Evolutionary conservation across 1,139 yeast species (phyloP), one percentile per base, ranked within the genome.

Genomic region (Hyphopichia fennica): DNA sequence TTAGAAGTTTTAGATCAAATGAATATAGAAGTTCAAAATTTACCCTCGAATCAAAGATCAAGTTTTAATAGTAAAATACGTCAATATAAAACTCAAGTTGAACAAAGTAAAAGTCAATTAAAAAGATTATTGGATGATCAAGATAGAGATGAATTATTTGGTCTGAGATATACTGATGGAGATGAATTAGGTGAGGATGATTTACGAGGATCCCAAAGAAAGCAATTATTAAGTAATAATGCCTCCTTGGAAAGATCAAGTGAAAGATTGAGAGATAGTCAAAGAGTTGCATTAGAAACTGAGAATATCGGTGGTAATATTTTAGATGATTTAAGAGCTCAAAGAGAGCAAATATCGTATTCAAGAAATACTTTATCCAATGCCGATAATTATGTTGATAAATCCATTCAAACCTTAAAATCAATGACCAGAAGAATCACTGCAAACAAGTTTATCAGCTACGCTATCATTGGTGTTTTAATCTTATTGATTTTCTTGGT

Each of bases 341-440:
- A 95, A 67, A 75, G 99, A 45, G 99, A 95, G 57, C 98, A 95
- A 57, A 81, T 95, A 41, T 67, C 79, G 39, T 90, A 91, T 51
- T 81, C 96, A 14, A 79, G 98, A 60, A 83, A 82, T 53, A 88
- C 96, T 0, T 72, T 95, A 41, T 77, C 80, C 65, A 95, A 90
- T 48, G 98, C 99, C 0, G 98, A 95, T 58, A 82, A 87, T 1
- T 90, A 91, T 56, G 96, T 95, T 41, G 99, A 93, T 63, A 84
- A 86, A 59, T 84, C 95, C 42, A 79, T 95, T 45, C 80, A 87
- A 45, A 95, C 99, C 0, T 71, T 95, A 56, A 84, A 89, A 56
- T 78, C 89, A 18, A 95, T 95, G 99, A 86, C 96, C 25, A 77
- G 98, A 63, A 72, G 99, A 56, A 77, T 93, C 74, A 91, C 95